Percentiles rank a stretch among this genome's conserved stretches.
Evolutionary conservation across 2,329 filamentous ascomycete genomes (phyloP).

Genomic region (Beauveria brongniartii): DNA sequence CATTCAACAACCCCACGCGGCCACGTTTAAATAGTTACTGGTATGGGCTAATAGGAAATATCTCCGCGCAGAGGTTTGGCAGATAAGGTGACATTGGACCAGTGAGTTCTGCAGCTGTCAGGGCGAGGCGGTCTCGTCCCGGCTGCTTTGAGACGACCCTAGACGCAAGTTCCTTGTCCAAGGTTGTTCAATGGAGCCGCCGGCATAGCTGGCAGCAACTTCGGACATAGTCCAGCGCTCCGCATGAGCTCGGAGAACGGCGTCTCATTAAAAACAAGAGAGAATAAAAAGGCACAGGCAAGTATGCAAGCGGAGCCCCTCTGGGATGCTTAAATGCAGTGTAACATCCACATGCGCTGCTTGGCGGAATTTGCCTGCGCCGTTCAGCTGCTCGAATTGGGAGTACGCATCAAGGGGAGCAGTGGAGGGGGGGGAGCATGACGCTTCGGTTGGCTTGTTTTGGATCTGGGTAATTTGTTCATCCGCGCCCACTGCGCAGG

Average conservation of each 20-base stretch:
- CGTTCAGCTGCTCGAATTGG: constrained; percentile 5
- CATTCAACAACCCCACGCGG: constrained; percentile 8
- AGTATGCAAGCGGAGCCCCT: not conserved
- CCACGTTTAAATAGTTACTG: constrained; percentile 1
- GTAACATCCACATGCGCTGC: constrained; percentile 9
- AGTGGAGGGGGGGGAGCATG: not conserved
- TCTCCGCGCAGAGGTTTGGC: constrained; percentile 2
- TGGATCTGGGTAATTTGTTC: constrained; percentile 1
- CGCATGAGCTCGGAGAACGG: constrained; percentile 7
- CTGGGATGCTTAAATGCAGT: not conserved
- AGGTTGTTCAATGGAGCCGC: constrained; percentile 8
- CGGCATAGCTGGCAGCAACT: not conserved
- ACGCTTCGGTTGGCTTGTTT: constrained; percentile 1
- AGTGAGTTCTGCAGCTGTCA: not conserved
- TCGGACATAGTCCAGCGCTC: constrained; percentile 8
- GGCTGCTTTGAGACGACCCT: not conserved
- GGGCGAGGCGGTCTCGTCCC: not conserved
- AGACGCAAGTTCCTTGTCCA: not conserved
- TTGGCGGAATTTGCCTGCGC: constrained; percentile 1
- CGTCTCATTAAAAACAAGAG: not conserved
- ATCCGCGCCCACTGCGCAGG: not conserved
- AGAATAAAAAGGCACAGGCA: not conserved
- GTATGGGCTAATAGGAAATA: not conserved
- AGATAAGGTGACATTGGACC: constrained; percentile 2
- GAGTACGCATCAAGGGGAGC: not conserved